Conservation (phyloP, 2,329 filamentous ascomycete genomes). For the Ascochyta viciae-villosae region DNA sequence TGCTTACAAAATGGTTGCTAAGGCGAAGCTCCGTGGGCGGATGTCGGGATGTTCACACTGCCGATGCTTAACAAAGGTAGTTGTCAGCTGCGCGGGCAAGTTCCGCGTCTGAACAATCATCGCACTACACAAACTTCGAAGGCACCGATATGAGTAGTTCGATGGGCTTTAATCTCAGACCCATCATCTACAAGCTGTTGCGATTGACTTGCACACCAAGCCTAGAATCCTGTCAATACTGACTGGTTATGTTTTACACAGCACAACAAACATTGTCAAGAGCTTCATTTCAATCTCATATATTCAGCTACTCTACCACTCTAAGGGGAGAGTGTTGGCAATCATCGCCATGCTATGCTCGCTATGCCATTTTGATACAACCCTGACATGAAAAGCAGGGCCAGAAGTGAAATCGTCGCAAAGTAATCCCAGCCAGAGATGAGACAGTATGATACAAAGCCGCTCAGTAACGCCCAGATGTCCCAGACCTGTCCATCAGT, state of each 20-base stretch:
- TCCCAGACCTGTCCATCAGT: background rate
- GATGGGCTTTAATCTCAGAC: background rate
- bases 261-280: background rate
- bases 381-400: background rate
- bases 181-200: too few species aligned
- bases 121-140: background rate
- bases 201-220: too few species aligned
- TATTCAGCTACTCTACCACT: conserved; percentile 5
- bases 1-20: conserved; percentile 15
- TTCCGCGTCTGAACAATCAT: conserved; percentile 1
- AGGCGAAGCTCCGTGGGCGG: conserved; percentile 5
- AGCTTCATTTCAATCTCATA: background rate
- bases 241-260: background rate
- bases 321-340: conserved; percentile 17
- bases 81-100: conserved; percentile 3
- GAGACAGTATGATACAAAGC: conserved; percentile 12
- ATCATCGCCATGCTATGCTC: conserved; percentile 10
- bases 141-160: background rate
- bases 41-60: background rate
- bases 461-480: conserved; percentile 7
- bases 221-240: background rate
- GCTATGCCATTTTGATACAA: conserved; percentile 20
- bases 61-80: conserved; percentile 11
- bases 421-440: conserved; percentile 6
- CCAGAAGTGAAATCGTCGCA: conserved; percentile 9